A percentile compares a stretch with the other conserved stretches of the same genome.
Evolutionary conservation across 768 basidiomycete genomes (phyloP).

Genomic region (Phaffia australis): DNA sequence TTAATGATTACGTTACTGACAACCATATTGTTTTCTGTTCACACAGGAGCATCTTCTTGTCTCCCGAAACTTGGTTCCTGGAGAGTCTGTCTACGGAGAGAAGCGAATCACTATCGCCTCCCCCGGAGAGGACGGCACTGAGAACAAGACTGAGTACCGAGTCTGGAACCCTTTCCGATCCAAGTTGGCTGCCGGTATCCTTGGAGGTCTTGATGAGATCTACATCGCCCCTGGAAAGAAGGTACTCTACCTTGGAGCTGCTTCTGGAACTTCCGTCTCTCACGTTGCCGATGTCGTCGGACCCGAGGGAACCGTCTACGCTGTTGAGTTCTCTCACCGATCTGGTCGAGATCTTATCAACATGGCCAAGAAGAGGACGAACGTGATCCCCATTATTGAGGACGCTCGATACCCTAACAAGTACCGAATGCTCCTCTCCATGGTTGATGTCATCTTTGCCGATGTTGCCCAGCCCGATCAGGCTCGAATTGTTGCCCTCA

Average conservation of each 20-base stretch:
- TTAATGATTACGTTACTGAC: no score
- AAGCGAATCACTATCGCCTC: slow-evolving; percentile 42
- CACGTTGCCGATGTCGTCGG: slow-evolving; percentile 99
- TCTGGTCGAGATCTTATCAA: slow-evolving; percentile 95
- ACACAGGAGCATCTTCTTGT: slow-evolving; percentile 79
- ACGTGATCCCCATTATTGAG: slow-evolving; percentile 96
- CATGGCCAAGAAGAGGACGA: slow-evolving; percentile 99
- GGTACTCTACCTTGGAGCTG: slow-evolving; percentile 94
- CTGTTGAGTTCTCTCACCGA: slow-evolving; percentile 92
- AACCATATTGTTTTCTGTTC: not conserved
- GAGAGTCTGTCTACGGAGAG: slow-evolving; percentile 96
- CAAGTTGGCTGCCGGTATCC: slow-evolving; percentile 91
- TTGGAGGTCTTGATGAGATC: slow-evolving; percentile 88
- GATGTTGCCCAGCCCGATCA: slow-evolving; percentile 98
- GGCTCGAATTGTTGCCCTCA: slow-evolving; percentile 86
- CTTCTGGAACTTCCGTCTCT: slow-evolving; percentile 92
- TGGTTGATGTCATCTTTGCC: slow-evolving; percentile 95
- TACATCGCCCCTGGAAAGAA: slow-evolving; percentile 88
- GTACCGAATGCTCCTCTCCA: slow-evolving; percentile 91
- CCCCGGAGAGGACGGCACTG: slow-evolving; percentile 45
- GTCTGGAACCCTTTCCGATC: slow-evolving; percentile 99
- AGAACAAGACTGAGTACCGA: slow-evolving; percentile 85
- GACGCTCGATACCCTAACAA: slow-evolving; percentile 93
- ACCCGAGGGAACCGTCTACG: slow-evolving; percentile 92
- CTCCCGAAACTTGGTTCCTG: slow-evolving; percentile 94